Conservation (phyloP, 345 rosid species). For the Populus deltoides region DNA sequence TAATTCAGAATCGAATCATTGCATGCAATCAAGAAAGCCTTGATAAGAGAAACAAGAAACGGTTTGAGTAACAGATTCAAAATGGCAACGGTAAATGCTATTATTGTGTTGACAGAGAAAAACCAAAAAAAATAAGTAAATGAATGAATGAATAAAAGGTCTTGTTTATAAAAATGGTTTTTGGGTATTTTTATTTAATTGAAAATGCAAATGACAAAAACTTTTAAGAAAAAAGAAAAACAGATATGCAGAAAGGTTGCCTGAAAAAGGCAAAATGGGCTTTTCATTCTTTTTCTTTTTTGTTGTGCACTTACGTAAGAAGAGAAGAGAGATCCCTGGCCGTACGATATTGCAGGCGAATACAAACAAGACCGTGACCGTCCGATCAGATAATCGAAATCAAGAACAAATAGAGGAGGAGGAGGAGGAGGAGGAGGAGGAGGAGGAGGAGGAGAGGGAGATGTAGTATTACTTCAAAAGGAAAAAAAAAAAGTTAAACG, state of each 20-base stretch:
- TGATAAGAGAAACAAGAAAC: not conserved
- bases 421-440: not conserved
- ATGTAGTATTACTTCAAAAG: not conserved
- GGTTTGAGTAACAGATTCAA: not conserved
- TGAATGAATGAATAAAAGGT: not conserved
- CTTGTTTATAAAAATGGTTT: not conserved
- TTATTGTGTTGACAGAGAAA: not conserved
- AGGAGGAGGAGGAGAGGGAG: not conserved
- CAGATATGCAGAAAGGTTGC: conserved; percentile 9
- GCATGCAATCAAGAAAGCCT: conserved; percentile 23
- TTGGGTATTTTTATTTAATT: not conserved
- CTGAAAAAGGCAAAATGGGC: conserved; percentile 14
- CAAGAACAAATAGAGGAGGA: not conserved
- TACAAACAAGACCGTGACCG: conserved; percentile 41
- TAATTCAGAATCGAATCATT: conserved; percentile 8
- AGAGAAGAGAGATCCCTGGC: conserved; percentile 23
- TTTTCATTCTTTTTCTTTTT: not conserved
- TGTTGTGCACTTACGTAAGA: conserved; percentile 25
- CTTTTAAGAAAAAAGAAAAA: not conserved
- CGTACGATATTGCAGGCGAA: conserved; percentile 32
- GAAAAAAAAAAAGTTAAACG: not conserved
- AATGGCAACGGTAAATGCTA: not conserved
- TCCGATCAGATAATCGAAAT: conserved; percentile 20
- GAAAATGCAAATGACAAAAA: not conserved
- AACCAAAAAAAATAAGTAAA: not conserved